Base-by-base conservation (phyloP, 768 basidiomycete genomes). In the Agrocybe chaxingu region DNA sequence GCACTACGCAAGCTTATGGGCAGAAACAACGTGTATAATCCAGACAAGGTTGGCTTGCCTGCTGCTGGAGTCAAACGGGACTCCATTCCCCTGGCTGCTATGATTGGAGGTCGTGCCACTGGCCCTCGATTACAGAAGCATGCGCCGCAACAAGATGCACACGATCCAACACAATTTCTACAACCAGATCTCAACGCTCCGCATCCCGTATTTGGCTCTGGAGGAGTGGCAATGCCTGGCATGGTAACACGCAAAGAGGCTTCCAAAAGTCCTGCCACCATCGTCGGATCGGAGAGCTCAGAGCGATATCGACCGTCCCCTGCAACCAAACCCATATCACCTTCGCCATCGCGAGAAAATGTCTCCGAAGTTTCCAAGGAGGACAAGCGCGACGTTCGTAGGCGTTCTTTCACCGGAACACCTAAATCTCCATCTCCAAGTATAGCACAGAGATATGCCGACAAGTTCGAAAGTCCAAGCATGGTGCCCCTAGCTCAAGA, bases 81-180 rank as follows among this genome's bases (percentile, higher is more conserved):
- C 24, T 71, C 84, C 3, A 80, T 85, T 8, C 91, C 90, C 1
- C 75, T 92, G n/a, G 90, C 90, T 1, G 78, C 86, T 2, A 89
- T 91, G 63, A 91, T 92, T 54, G 90, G 90, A 38, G 89, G 91
- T 2, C 79, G 75, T 35, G 89, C 87, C 18, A 77, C 82, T 40
- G 90, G 89, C 18, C 90, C 90, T 3, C 75, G 83, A 36, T 74
- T 92, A 39, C 90, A 79, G 55, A 79, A 74, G 48, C 87, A 84
- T 62, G 81, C 83, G 11, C 83, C 89, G 3, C 91, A 92, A 62
- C 74, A 73, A 58, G 82, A 92, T 68, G 75, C 77, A 7, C 71
- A 80, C 58, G 79, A 84, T 61, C 82, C 81, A 2, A 81, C 79
- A 0, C 81, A 82, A 55, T 87, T 85, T 56, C 80, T 83, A 46